phyloP scores from a whole-genome alignment of 352 stramenopile genomes.

The Globisporangium alternatum region DNA sequence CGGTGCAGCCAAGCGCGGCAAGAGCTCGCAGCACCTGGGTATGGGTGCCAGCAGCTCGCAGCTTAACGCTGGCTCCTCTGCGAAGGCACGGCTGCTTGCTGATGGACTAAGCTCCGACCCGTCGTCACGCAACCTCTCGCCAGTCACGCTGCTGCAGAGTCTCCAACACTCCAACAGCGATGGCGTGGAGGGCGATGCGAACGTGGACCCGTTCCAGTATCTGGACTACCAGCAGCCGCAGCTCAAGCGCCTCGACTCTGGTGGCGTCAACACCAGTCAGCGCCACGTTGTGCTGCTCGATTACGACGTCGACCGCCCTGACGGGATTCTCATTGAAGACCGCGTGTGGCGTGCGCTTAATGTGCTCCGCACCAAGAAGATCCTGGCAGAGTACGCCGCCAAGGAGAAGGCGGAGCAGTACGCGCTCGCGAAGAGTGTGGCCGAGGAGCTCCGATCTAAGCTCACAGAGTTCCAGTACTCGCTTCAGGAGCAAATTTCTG shows the following conservation, averaged over 20 bases:
- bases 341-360: conserved; percentile 68
- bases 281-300: conserved; percentile 64
- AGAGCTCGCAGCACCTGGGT: conserved; percentile 26
- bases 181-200: conserved; percentile 34
- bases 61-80: conserved; percentile 11
- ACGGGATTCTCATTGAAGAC: conserved; percentile 62
- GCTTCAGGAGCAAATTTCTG: conserved; percentile 25
- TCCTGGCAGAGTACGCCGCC: conserved; percentile 50
- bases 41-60: conserved; percentile 15
- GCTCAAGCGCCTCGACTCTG: conserved; percentile 11
- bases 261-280: not conserved
- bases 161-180: conserved; percentile 29
- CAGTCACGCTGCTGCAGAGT: conserved; percentile 29
- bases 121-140: conserved; percentile 30
- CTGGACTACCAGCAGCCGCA: conserved; percentile 39
- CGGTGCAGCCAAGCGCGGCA: conserved; percentile 18
- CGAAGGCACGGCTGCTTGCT: conserved; percentile 48
- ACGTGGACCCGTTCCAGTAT: conserved; percentile 72
- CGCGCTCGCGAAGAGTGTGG: conserved; percentile 37
- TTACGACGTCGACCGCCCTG: conserved; percentile 62
- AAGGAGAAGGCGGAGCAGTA: conserved; percentile 58
- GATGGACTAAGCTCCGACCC: conserved; percentile 23
- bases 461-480: conserved; percentile 38
- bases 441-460: conserved; percentile 50
- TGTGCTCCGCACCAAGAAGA: conserved; percentile 57